phyloP scores from a whole-genome alignment of 768 basidiomycete species.

The Boletus patriciae region DNA sequence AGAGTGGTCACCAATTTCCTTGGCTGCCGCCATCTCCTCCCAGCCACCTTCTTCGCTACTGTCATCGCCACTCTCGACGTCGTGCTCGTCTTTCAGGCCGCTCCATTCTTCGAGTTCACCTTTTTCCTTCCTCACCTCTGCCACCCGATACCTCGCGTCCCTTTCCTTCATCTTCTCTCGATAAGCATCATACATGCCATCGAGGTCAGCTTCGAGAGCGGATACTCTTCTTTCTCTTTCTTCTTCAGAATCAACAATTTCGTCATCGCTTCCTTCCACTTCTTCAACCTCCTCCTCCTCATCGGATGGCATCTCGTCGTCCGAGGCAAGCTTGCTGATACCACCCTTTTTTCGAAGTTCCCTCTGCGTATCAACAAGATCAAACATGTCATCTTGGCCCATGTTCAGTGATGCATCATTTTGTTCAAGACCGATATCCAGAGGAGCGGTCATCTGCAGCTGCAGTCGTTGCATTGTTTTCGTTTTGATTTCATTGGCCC shows the following conservation, averaged over 20 bases:
- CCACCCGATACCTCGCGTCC: conserved; percentile 85
- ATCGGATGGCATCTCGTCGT: conserved; percentile 45
- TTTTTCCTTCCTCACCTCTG: conserved; percentile 71
- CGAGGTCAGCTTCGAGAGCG: conserved; percentile 80
- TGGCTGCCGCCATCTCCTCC: conserved; percentile 62
- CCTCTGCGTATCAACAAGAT: conserved; percentile 65
- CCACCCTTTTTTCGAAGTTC: conserved; percentile 42
- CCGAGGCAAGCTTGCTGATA: conserved; percentile 38
- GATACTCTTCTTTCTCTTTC: conserved; percentile 62
- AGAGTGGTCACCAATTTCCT: conserved; percentile 48
- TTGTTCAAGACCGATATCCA: conserved; percentile 91
- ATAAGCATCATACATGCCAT: conserved; percentile 87
- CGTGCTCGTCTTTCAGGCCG: conserved; percentile 59
- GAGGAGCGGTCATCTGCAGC: conserved; percentile 95
- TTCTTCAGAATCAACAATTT: conserved; percentile 61
- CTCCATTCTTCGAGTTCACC: conserved; percentile 79
- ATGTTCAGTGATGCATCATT: conserved; percentile 68
- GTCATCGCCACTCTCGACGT: conserved; percentile 40
- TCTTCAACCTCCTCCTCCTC: conserved; percentile 43
- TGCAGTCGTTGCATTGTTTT: conserved; percentile 94
- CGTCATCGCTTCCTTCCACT: conserved; percentile 36
- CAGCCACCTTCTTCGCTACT: conserved; percentile 59
- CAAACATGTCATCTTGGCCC: conserved; percentile 87
- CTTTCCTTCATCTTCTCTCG: conserved; percentile 74
- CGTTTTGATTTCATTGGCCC: conserved; percentile 84